Evolutionary conservation across 1,139 yeast genomes (phyloP).

Genomic region (Kodamaea suecica): DNA sequence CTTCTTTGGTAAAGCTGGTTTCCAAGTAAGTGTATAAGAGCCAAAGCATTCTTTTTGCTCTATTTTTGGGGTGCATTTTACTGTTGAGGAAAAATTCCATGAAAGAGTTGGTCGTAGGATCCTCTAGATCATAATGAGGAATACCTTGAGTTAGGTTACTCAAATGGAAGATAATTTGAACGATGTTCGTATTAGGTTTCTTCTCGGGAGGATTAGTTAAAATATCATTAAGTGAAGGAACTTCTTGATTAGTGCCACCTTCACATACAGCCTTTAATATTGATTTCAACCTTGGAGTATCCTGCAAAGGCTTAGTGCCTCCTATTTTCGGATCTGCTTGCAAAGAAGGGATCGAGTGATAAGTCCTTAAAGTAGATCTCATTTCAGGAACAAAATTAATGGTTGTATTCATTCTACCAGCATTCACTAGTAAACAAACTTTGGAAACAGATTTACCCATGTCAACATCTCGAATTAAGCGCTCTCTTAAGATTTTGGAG

Average conservation of each 20-base stretch:
- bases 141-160: constrained; percentile 61
- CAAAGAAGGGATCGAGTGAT: constrained; percentile 87
- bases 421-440: constrained; percentile 82
- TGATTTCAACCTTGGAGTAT: constrained; percentile 88
- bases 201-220: constrained; percentile 27
- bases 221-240: constrained; percentile 50
- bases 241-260: constrained; percentile 36
- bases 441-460: constrained; percentile 73
- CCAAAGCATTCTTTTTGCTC: constrained; percentile 82
- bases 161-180: constrained; percentile 71
- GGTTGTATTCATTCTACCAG: constrained; percentile 93
- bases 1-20: constrained; percentile 56
- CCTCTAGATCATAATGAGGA: constrained; percentile 13
- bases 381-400: constrained; percentile 94
- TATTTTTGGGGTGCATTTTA: constrained; percentile 50
- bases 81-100: constrained; percentile 65
- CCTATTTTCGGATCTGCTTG: constrained; percentile 62
- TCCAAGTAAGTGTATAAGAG: constrained; percentile 76
- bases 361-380: constrained; percentile 89
- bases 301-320: constrained; percentile 75
- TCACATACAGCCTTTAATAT: constrained; percentile 79
- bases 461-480: constrained; percentile 60
- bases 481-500: constrained; percentile 76
- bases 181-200: constrained; percentile 55
- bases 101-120: constrained; percentile 24